Evolutionary conservation across 495 filamentous ascomycete species (phyloP), one percentile per base, ranked within the genome.

Genomic region (Xylaria castorea): DNA sequence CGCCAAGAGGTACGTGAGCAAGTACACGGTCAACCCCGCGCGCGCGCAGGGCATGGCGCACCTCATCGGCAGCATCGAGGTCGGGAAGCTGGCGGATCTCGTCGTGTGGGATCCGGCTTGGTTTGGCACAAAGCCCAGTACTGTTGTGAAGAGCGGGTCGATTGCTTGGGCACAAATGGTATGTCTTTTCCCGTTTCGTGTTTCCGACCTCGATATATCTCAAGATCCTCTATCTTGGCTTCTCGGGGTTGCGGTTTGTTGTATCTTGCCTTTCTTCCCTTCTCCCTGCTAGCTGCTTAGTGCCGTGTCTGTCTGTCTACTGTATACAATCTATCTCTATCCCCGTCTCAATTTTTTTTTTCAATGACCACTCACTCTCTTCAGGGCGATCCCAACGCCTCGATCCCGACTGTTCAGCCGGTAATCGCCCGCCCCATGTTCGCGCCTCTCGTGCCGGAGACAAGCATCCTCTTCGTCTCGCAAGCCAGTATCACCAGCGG

Each of bases 21-120:
- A 99, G 83, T 98, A 98, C 80, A 99, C 96, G 20, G 91, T 98
- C 85, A 99, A 99, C 84, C 97, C 96, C 16, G 94, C 94, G 7
- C 87, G 98, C 65, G 90, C 96, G 1, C 97, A 98, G 82, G 96
- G 96, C 27, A 97, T 99, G 94, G 84, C 86, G 4, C 97, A 98
- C 80, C 68, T 97, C 1, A 90, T 98, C 75, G 96, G 96, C 3
- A 94, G 91, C 71, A 83, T 99, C 44, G 94, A 97, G 81, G 88
- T 92, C 1, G 96, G 95, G 42, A 98, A 97, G 83, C 77, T 99
- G 40, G 96, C 97, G 1, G 96, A 99, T 80, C 76, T 99, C 67
- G 93, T 97, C 0, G 75, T 99, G 9, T 99, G 96, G 97, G 89
- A 90, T 38, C 91, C 95, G 16, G 89, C 89, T 50, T 92, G 87